Percentiles rank a stretch among this genome's conserved stretches.
phyloP scores from a whole-genome alignment of 192 early-diverging fungal genomes.

The Coemansia sp. region DNA sequence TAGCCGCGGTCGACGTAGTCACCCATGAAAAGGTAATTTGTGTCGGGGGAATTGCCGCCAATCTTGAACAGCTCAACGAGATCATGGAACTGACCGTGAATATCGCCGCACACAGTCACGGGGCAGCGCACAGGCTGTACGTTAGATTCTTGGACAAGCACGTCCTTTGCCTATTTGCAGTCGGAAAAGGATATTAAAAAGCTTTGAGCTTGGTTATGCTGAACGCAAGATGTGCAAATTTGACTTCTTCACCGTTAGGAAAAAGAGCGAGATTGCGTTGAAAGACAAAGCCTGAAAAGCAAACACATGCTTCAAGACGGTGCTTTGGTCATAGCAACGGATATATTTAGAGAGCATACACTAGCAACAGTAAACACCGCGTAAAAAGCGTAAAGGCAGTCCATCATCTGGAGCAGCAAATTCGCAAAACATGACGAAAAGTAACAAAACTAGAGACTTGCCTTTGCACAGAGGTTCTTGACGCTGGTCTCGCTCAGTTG shows the following conservation, averaged over 20 bases:
- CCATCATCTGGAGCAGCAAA: conserved; percentile 17
- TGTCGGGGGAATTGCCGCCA: conserved; percentile 94
- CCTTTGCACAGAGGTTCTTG: conserved; percentile 97
- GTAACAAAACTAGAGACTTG: conserved; percentile 34
- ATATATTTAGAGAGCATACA: not conserved
- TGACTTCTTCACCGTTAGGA: no score
- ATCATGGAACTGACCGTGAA: conserved; percentile 99
- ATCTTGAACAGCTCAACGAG: conserved; percentile 96
- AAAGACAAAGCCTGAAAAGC: not conserved
- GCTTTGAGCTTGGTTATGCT: not conserved
- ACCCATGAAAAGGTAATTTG: conserved; percentile 99
- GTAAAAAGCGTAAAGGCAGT: conserved; percentile 1
- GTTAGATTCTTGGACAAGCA: conserved; percentile 94
- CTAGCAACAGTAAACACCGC: not conserved
- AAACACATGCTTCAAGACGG: not conserved
- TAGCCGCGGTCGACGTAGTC: conserved; percentile 99
- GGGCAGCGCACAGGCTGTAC: conserved; percentile 97
- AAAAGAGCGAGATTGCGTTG: not conserved
- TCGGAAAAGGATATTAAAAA: not conserved
- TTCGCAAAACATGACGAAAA: conserved; percentile 5
- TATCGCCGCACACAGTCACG: conserved; percentile 99
- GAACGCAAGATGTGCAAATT: not conserved
- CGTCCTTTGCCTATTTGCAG: conserved; percentile 81
- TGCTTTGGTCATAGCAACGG: not conserved
- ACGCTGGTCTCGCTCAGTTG: conserved; percentile 92